Evolutionary conservation across 345 rosid genomes (phyloP), one percentile per base, ranked within the genome.

Genomic region (Trapa incisa): DNA sequence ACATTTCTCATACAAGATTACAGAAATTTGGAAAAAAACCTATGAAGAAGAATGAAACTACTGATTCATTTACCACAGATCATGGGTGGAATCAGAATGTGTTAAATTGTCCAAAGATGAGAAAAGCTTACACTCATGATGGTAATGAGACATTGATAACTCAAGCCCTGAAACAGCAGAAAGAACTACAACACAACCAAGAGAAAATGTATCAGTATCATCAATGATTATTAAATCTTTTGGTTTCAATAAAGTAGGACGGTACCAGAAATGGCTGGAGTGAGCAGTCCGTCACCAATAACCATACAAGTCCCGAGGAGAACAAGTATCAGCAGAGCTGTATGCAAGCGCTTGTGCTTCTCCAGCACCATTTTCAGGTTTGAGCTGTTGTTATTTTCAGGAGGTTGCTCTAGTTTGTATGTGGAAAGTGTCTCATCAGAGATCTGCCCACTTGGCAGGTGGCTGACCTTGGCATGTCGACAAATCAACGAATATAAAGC

Each of bases 131-230:
- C 99, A 91, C 50, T 88, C 88, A 71, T 91, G 97, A 75, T 88
- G 98, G 72, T 81, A 89, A 79, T 86, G 85, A 39, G 93, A 86
- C 92, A 93, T 93, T 72, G 87, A 88, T 56, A 93, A 73, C 85
- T 93, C 97, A 11, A 93, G 96, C 68, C 99, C 97, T 65, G 99
- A 93, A 54, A 93, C 99, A 11, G 97, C 99, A 71, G 97, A 85
- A 82, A 93, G 91, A 69, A 93, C 99, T 93, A 69, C 74, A 77
- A 3, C 39, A 52, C 41, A 58, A 66, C 70, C 65, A 65, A 66
- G 52, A 16, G 6, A 41, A 35, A 70, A 66, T 45, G 37, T 39
- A 60, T 43, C n/a, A 60, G 61, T 37, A 37, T 36, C 38, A 13
- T n/a, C 71, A 36, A 36, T 36, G 4, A 16, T 12, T 33, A 14